These are phyloP conservation scores for Nitzschia sp. DNA, from an alignment of 108 stramenopile species.

Conservation along the genomic window DNA sequence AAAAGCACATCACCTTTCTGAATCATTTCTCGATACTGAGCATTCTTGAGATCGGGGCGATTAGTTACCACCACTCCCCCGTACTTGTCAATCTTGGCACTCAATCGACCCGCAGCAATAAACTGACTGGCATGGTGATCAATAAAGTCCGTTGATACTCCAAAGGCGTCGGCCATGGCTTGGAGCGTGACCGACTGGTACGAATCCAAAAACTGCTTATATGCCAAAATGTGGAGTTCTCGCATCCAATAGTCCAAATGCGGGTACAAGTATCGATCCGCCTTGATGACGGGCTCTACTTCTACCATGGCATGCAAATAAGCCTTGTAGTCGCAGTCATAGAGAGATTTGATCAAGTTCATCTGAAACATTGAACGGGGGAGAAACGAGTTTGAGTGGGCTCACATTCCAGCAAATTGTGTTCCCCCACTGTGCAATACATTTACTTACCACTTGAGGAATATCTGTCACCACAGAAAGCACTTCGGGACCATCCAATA, in stretches of 20 bases:
- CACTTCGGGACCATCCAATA: conserved; percentile 97
- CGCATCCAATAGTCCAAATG: conserved; percentile 89
- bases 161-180: conserved; percentile 95
- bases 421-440: too few relatives aligned
- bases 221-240: conserved; percentile 93
- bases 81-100: conserved; percentile 98
- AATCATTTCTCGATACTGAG: conserved; percentile 95
- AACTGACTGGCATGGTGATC: conserved; percentile 96
- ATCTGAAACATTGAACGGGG: conserved; percentile 31
- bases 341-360: conserved; percentile 81
- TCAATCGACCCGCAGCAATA: conserved; percentile 93
- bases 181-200: conserved; percentile 94
- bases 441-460: conserved; percentile 62
- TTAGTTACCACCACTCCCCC: conserved; percentile 97
- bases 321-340: conserved; percentile 94
- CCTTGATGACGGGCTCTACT: conserved; percentile 70
- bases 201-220: conserved; percentile 98
- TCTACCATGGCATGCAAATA: conserved; percentile 93
- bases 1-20: conserved; percentile 96
- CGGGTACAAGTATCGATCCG: conserved; percentile 85
- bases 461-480: conserved; percentile 83
- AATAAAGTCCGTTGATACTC: conserved; percentile 87
- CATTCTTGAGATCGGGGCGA: conserved; percentile 95
- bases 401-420: too few relatives aligned
- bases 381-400: not conserved